These are phyloP conservation scores for Pharnaceum exiguum DNA, from an alignment of 148 eudicot species.

Conservation along the genomic window DNA sequence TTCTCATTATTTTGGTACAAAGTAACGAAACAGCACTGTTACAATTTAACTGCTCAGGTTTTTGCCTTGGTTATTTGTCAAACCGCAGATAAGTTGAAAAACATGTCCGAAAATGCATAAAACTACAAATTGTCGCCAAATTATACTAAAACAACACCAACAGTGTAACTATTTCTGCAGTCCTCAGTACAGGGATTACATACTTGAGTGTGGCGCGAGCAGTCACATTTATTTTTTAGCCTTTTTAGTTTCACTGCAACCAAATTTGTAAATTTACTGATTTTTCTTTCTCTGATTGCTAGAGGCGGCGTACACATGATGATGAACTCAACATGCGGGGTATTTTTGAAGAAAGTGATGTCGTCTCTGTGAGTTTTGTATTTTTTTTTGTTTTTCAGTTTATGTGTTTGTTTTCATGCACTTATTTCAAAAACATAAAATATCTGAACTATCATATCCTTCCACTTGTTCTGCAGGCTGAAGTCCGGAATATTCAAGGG, in stretches of 20 bases:
- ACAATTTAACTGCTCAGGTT: no score
- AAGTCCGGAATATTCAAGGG: conserved; percentile 84
- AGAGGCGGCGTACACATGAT: conserved; percentile 85
- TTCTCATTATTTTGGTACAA: background rate
- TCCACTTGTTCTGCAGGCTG: conserved; percentile 49
- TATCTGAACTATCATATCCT: background rate
- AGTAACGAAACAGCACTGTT: no score
- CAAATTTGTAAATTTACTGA: conserved; percentile 2
- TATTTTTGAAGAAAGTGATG: conserved; percentile 85
- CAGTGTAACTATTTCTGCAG: no score
- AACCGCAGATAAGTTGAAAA: no score
- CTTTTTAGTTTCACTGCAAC: background rate
- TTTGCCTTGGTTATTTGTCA: no score
- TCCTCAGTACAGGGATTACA: no score
- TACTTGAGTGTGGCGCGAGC: no score
- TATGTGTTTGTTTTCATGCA: conserved; percentile 8
- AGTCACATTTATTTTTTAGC: background rate
- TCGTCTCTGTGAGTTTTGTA: conserved; percentile 67
- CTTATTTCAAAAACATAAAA: background rate
- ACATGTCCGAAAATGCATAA: no score
- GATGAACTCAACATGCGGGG: conserved; percentile 95
- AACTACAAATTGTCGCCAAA: no score
- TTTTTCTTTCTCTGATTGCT: conserved; percentile 11
- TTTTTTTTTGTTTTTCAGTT: background rate
- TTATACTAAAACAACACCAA: no score